A percentile compares a stretch with the other conserved stretches of the same genome.
Conservation (phyloP, 1,139 yeast genomes). For the Scheffersomyces lignicola region DNA sequence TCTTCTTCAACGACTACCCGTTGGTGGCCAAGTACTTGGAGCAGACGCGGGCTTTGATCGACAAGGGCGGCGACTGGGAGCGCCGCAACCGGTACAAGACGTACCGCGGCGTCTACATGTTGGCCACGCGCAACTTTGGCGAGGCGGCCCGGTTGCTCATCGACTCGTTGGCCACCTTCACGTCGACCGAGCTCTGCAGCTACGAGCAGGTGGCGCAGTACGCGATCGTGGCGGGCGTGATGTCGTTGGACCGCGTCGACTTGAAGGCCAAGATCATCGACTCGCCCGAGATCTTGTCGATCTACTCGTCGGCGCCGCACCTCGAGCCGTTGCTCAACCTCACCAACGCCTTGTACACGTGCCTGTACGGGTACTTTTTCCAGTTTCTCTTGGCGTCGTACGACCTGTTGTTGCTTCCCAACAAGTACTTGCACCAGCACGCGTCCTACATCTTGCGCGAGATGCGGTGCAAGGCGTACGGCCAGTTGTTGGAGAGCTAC, state of each 20-base stretch:
- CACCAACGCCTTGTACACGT: slow-evolving; percentile 84
- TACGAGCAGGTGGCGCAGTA: slow-evolving; percentile 90
- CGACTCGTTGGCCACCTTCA: slow-evolving; percentile 92
- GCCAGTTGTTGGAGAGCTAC: slow-evolving; percentile 92
- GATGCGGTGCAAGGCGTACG: slow-evolving; percentile 92
- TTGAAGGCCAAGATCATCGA: slow-evolving; percentile 84
- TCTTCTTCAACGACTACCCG: slow-evolving; percentile 77
- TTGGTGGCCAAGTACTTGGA: slow-evolving; percentile 75
- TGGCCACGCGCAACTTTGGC: slow-evolving; percentile 82
- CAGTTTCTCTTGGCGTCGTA: slow-evolving; percentile 76
- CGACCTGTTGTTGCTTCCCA: slow-evolving; percentile 68
- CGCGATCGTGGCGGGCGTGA: slow-evolving; percentile 83
- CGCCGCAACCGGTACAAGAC: slow-evolving; percentile 94
- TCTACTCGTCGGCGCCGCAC: slow-evolving; percentile 68
- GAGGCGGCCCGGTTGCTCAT: slow-evolving; percentile 83
- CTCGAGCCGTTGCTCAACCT: slow-evolving; percentile 81
- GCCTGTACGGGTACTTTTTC: slow-evolving; percentile 84
- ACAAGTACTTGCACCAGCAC: slow-evolving; percentile 78
- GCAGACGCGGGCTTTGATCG: slow-evolving; percentile 71
- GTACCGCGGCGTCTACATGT: slow-evolving; percentile 77
- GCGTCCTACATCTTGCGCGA: slow-evolving; percentile 85
- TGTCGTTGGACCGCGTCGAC: slow-evolving; percentile 80
- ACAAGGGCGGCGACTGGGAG: slow-evolving; percentile 99
- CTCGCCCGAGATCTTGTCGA: slow-evolving; percentile 88
- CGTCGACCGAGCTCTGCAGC: slow-evolving; percentile 88